Base-by-base conservation (phyloP, 2,329 filamentous ascomycete species). In the Talaromyces sp. region DNA sequence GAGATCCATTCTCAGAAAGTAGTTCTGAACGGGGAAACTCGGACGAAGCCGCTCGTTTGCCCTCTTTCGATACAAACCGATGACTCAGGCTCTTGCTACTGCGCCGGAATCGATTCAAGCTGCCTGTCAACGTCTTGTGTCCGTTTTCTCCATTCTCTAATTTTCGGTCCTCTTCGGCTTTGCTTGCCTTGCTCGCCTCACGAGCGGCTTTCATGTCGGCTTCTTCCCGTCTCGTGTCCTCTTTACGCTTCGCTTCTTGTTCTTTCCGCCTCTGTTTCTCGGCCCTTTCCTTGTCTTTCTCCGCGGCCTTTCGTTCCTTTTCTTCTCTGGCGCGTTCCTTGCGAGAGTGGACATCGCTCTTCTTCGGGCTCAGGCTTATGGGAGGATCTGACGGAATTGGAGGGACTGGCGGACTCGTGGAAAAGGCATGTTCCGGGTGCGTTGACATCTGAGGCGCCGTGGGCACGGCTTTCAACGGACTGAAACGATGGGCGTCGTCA, bases 11-110 rank as follows among this genome's bases (percentile, higher is more conserved):
- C 34, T 57, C 58, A 44, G 54, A 30, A 36, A 57, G 57, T 27
- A 60, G 16, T n/a, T 61, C 54, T 12, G 61, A 28, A n/a, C 57
- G 57, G 16, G 62, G 9, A 5, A 63, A 44, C 58, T 63, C 62
- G 4, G 70, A 74, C 30, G 69, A 69, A 8, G 68, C 70, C n/a
- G 62, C 57, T 51, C 69, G 69, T 36, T 65, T 76, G 47, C 79
- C 75, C 28, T 76, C 72, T 58, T 74, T 76, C 57, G 63, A 59
- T 50, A 47, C 66, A 4, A 90, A 89, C 75, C 89, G 91, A 65
- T 88, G 86, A 56, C 90, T 85, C 79, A 96, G 84, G 65, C 90
- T 92, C 78, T 91, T 94, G 73, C 88, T 91, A 9, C 86, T 86
- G 60, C 88, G 83, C 67, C 87, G 85, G 65, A 90, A 87, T 52